These are phyloP conservation scores for Dissophora globulifera DNA, from an alignment of 192 early-diverging fungal species.

Conservation along the genomic window DNA sequence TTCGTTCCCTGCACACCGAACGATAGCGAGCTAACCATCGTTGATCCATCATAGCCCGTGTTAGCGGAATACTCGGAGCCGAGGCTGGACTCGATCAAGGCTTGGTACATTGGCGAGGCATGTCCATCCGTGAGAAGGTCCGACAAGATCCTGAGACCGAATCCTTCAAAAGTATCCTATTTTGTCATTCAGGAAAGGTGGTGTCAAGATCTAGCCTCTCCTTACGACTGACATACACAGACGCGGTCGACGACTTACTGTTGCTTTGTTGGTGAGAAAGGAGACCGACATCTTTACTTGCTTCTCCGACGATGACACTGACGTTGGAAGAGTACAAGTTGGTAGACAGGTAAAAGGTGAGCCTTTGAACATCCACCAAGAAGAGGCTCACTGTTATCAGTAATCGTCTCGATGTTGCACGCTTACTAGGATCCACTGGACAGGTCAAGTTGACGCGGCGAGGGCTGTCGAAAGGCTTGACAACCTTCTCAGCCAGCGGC, in stretches of 20 bases:
- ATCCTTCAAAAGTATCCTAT: constrained; percentile 85
- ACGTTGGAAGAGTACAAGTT: neutral
- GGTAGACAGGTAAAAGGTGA: too few species aligned
- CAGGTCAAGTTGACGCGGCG: constrained; percentile 61
- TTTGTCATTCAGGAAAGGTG: too few species aligned
- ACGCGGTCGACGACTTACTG: constrained; percentile 56
- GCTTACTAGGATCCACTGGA: constrained; percentile 77
- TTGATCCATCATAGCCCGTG: constrained; percentile 88
- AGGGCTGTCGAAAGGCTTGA: constrained; percentile 61
- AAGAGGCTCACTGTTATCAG: too few species aligned
- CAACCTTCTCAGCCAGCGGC: constrained; percentile 63
- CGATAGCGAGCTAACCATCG: constrained; percentile 73
- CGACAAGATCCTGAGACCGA: constrained; percentile 82
- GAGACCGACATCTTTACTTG: constrained; percentile 83
- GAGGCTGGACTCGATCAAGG: constrained; percentile 89
- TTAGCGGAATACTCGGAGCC: constrained; percentile 91
- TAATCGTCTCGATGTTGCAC: too few species aligned
- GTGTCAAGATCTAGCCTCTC: too few species aligned
- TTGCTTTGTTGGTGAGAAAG: constrained; percentile 77
- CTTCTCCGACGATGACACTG: constrained; percentile 76
- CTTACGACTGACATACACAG: too few species aligned
- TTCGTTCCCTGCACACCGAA: constrained; percentile 92
- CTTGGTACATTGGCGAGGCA: constrained; percentile 93
- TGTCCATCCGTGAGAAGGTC: constrained; percentile 88
- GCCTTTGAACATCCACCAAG: too few species aligned